A percentile compares a stretch with the other conserved stretches of the same genome.
phyloP scores from a whole-genome alignment of 2,329 filamentous ascomycete species.

The Beauveria sp. region DNA sequence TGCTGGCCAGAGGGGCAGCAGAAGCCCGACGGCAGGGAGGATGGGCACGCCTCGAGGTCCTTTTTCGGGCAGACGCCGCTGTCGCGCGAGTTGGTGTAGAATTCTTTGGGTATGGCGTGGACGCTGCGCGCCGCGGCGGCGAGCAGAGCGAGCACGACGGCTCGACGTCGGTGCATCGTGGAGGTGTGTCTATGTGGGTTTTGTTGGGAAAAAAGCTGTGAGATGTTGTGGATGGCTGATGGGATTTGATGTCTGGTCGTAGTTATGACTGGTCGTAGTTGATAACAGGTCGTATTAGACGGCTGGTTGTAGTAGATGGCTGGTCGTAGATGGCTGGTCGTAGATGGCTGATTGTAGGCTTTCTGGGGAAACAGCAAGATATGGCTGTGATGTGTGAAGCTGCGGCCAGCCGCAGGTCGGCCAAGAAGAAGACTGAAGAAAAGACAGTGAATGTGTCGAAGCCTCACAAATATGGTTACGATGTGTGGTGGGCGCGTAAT shows the following conservation, averaged over 20 bases:
- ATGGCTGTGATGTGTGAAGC: not conserved
- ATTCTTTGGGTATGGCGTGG: not conserved
- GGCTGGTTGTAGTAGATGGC: too few species aligned
- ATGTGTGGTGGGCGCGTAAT: not conserved
- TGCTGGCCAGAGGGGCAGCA: conserved; percentile 51
- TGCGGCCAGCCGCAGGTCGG: conserved; percentile 4
- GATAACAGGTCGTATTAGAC: not conserved
- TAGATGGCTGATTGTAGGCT: too few species aligned
- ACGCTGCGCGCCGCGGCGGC: not conserved
- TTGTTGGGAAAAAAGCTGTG: not conserved
- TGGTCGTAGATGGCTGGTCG: too few species aligned
- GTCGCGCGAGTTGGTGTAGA: not conserved
- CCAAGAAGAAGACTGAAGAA: not conserved
- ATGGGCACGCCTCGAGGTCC: not conserved
- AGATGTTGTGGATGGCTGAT: not conserved
- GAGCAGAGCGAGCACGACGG: not conserved
- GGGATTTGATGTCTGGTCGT: too few species aligned
- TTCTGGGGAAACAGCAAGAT: too few species aligned
- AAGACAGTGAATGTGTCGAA: not conserved
- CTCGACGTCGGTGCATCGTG: not conserved
- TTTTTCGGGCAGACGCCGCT: not conserved
- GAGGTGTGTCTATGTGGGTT: not conserved
- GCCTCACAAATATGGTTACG: too few species aligned
- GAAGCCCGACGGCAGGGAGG: conserved; percentile 24
- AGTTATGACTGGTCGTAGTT: too few species aligned